These are phyloP conservation scores for Ophiostoma novo-ulmi DNA, from an alignment of 2,329 filamentous ascomycete species.

Conservation along the genomic window DNA sequence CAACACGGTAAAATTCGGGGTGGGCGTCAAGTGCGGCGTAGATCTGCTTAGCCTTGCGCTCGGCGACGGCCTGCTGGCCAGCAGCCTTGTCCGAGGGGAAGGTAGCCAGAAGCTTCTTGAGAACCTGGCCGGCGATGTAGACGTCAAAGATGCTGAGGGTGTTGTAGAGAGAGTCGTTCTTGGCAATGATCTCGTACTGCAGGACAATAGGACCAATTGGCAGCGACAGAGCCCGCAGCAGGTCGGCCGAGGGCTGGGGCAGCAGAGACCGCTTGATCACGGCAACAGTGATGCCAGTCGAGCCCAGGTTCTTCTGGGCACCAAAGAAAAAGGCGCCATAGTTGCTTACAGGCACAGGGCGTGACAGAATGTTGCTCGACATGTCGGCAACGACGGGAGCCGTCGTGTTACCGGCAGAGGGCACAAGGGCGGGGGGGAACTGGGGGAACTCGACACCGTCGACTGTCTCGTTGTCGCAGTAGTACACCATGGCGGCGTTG, in stretches of 20 bases:
- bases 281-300: conserved; percentile 78
- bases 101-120: conserved; percentile 64
- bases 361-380: conserved; percentile 86
- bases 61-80: conserved; percentile 68
- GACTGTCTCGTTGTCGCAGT: conserved; percentile 90
- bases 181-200: conserved; percentile 76
- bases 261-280: conserved; percentile 79
- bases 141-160: conserved; percentile 91
- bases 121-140: conserved; percentile 83
- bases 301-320: conserved; percentile 90
- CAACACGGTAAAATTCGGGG: conserved; percentile 66
- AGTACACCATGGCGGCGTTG: conserved; percentile 72
- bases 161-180: conserved; percentile 95
- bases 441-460: conserved; percentile 85
- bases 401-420: conserved; percentile 50
- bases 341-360: conserved; percentile 69
- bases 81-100: conserved; percentile 63
- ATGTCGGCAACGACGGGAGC: conserved; percentile 84
- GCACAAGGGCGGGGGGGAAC: conserved; percentile 61
- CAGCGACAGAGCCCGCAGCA: conserved; percentile 70
- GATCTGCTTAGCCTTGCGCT: conserved; percentile 69
- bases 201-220: conserved; percentile 74
- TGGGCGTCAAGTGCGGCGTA: conserved; percentile 73
- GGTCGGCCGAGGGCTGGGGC: conserved; percentile 61
- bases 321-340: conserved; percentile 86